Percentiles rank a stretch among this genome's conserved stretches.
phyloP scores from a whole-genome alignment of 1,139 yeast genomes.

The Schizosaccharomyces versatilis region DNA sequence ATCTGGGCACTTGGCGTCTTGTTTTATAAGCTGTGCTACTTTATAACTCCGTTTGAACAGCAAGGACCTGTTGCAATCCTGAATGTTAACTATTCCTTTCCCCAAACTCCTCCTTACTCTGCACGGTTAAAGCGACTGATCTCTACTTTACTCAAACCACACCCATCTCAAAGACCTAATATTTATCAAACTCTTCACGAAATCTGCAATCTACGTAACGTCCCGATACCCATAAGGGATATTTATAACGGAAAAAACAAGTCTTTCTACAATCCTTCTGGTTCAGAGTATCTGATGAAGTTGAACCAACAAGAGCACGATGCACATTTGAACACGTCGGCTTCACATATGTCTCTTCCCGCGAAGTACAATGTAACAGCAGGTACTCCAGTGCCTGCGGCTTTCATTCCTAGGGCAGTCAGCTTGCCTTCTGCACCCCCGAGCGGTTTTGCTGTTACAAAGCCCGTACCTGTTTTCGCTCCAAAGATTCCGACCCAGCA shows the following conservation, averaged over 20 bases:
- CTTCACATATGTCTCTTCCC: too few species aligned
- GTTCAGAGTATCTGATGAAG: not conserved
- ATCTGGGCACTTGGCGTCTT: slow-evolving; percentile 93
- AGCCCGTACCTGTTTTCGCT: too few species aligned
- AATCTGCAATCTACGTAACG: not conserved
- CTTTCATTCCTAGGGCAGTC: too few species aligned
- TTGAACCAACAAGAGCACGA: too few species aligned
- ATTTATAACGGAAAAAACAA: not conserved
- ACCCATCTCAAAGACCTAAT: not conserved
- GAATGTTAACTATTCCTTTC: slow-evolving; percentile 39
- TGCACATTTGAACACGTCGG: too few species aligned
- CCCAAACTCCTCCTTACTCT: slow-evolving; percentile 23
- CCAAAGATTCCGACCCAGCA: too few species aligned
- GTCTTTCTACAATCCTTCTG: not conserved
- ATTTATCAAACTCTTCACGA: not conserved
- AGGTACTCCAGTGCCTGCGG: too few species aligned
- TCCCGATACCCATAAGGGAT: not conserved
- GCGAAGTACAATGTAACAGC: too few species aligned
- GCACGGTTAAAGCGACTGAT: slow-evolving; percentile 25
- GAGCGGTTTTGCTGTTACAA: too few species aligned
- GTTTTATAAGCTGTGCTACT: slow-evolving; percentile 73
- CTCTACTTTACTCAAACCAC: not conserved
- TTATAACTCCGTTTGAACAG: slow-evolving; percentile 76
- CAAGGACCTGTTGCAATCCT: slow-evolving; percentile 31
- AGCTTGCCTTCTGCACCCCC: too few species aligned